phyloP scores from a whole-genome alignment of 1,284 basidiomycete species.

The Ceratobasidium sp. region DNA sequence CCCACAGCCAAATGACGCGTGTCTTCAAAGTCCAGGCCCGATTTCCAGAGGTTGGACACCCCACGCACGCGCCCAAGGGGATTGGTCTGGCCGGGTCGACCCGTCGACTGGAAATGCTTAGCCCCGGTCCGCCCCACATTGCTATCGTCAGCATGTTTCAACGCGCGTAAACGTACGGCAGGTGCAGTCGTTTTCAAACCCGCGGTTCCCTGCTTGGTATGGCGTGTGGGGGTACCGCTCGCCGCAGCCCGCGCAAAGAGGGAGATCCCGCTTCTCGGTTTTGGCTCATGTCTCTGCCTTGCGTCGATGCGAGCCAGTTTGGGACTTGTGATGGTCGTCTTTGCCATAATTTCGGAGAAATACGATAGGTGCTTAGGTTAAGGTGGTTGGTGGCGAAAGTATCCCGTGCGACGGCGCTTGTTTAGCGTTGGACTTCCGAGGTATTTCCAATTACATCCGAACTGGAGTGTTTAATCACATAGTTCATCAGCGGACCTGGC shows the following conservation, averaged over 20 bases:
- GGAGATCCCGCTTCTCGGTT: constrained; percentile 29
- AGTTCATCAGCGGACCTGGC: constrained; percentile 11
- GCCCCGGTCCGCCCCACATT: constrained; percentile 22
- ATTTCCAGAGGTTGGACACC: constrained; percentile 35
- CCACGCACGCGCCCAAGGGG: constrained; percentile 19
- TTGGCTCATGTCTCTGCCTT: constrained; percentile 34
- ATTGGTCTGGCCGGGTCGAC: not conserved
- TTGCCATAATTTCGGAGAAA: constrained; percentile 33
- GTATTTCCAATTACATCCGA: constrained; percentile 29
- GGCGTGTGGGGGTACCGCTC: constrained; percentile 23
- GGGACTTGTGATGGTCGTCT: constrained; percentile 9
- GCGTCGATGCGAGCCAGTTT: constrained; percentile 32
- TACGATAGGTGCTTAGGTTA: not conserved
- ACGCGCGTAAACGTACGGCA: not conserved
- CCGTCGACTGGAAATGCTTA: constrained; percentile 6
- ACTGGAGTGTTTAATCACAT: constrained; percentile 15
- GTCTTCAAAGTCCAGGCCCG: constrained; percentile 23
- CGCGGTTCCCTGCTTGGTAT: not conserved
- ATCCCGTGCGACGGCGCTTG: constrained; percentile 34
- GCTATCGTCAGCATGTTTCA: constrained; percentile 6
- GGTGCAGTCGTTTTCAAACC: not conserved
- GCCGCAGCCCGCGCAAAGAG: constrained; percentile 10
- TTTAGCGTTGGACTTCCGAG: not conserved
- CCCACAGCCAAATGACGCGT: constrained; percentile 17
- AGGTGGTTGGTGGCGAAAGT: constrained; percentile 23